Evolutionary conservation across 768 basidiomycete genomes (phyloP), one percentile per base, ranked within the genome.

Genomic region (Boletus sensibilis): DNA sequence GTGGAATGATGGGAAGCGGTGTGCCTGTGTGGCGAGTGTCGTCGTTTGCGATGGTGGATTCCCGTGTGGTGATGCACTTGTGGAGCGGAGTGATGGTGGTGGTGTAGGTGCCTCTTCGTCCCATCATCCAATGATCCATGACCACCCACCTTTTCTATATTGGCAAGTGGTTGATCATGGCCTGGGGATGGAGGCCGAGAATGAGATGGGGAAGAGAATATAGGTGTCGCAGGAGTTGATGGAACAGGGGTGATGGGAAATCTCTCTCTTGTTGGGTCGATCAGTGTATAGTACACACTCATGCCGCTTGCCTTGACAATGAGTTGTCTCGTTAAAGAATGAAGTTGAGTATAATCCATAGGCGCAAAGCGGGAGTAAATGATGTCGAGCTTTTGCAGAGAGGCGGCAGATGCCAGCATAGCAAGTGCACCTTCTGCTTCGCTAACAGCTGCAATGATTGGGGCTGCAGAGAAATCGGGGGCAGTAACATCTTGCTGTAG

Each of bases 301-400:
- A 90, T 76, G 18, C 88, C 88, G 58, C 85, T 77, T n/a, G 81
- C 79, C 9, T 84, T 74, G 12, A 80, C 82, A 5, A 79, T 76
- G 58, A 88, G 74, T 4, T 80, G 72, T 41, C 84, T 74, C 16
- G 75, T 74, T 8, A 80, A 64, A 23, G 70, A 64, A 52, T 87
- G 85, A 20, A 91, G 75, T 4, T 69, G 66, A 0, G 64, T 60
- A 47, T 85, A 84, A 64, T 88, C 86, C 2, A 64, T 66, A 0
- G 87, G 87, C 0, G 79, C 73, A 63, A 86, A 86, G 2, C 86
- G 78, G 1, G 76, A 76, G 62, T 81, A 88, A 14, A 83, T 75
- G 20, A 91, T 64, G 61, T 91, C 89, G 13, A 78, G 76, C 31
- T 71, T 73, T 25, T 90, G 75, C 0, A 90, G 74, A 11, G 82